Evolutionary conservation across 768 basidiomycete genomes (phyloP), one percentile per base, ranked within the genome.

Genomic region (Sutorius australiensis): DNA sequence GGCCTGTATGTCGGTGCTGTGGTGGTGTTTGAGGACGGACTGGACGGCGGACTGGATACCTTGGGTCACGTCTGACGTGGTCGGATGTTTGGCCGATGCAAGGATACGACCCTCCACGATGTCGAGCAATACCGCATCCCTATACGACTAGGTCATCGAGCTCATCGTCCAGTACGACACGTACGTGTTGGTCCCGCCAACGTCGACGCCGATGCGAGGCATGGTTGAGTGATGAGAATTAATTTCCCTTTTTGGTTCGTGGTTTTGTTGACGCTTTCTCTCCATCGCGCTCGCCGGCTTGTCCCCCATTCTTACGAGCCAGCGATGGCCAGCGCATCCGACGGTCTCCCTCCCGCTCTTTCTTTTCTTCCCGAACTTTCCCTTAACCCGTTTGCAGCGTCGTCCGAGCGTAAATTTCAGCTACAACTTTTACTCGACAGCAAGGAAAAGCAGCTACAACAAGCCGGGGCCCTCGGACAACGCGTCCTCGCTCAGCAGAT

Each of bases 401-500:
- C 81, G 11, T 80, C 77, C 49, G 79, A 85, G 69, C 77, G 84
- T 71, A 84, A 83, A 63, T 76, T 77, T 52, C 78, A 82, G 53
- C 75, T 85, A 12, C 82, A 86, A 53, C 72, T 71, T 54, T 83
- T 97, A 53, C 81, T 98, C 60, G 91, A 92, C 73, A 80, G 76
- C 67, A 98, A 98, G 77, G 90, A 94, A 71, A 84, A 85, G 66
- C 93, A 98, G 70, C 86, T 98, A 32, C 86, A 92, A 58, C 88
- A 92, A 58, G 92, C 92, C 5, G 94, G 91, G 34, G 87, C 86
- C 50, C 84, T 98, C 66, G 95, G 95, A 47, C 93, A 97, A 73
- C 88, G 91, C 69, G 84, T 98, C 62, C 84, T 98, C 56, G 81
- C 84, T 17, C 95, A 98, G 75, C 92, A 92, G 72, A 86, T 91